These are phyloP conservation scores for Aspergillus unguis DNA, from an alignment of 2,329 filamentous ascomycete species.

Conservation along the genomic window DNA sequence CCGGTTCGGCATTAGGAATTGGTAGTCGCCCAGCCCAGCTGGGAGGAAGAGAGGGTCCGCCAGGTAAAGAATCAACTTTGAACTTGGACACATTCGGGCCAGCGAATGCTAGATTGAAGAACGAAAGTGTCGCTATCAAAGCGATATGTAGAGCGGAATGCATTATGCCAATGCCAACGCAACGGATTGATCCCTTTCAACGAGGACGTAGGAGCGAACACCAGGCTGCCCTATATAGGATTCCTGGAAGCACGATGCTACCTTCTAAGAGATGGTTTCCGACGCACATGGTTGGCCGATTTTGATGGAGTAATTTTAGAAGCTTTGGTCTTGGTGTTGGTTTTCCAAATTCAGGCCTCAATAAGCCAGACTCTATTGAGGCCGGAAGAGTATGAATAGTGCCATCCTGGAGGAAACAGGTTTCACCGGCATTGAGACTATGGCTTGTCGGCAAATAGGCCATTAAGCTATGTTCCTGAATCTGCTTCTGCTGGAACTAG, in stretches of 20 bases:
- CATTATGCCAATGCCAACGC: constrained; percentile 13
- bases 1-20: constrained; percentile 25
- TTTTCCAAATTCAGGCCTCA: constrained; percentile 12
- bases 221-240: not conserved
- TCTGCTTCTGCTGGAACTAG: too few relatives aligned
- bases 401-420: not conserved
- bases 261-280: not conserved
- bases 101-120: constrained; percentile 1
- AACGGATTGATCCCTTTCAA: not conserved
- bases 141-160: constrained; percentile 22
- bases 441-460: too few relatives aligned
- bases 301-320: not conserved
- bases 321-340: not conserved
- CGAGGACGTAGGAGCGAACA: not conserved
- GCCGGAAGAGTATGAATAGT: not conserved
- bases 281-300: not conserved
- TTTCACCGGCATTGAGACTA: too few relatives aligned
- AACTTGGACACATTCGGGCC: constrained; percentile 21
- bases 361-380: constrained; percentile 11
- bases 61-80: constrained; percentile 29
- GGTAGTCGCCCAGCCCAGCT: constrained; percentile 37
- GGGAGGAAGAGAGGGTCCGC: constrained; percentile 24
- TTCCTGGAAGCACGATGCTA: constrained; percentile 6
- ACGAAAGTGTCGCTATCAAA: constrained; percentile 15
- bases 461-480: too few relatives aligned